These are phyloP conservation scores for Suillus clintonianus DNA, from an alignment of 768 basidiomycete genomes.

Conservation along the genomic window DNA sequence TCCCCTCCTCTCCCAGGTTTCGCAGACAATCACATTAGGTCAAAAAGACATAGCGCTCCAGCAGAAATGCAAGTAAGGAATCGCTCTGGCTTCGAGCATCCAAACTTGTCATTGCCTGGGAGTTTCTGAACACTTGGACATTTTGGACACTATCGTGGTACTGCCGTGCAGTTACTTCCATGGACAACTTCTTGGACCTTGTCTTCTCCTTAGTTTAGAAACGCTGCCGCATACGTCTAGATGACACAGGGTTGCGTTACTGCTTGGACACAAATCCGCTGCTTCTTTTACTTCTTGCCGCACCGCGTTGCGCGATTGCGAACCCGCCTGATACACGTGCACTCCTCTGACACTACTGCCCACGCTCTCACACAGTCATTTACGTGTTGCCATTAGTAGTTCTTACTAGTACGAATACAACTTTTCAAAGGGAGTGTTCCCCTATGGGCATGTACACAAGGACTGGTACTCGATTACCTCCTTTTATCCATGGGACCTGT, in stretches of 20 bases:
- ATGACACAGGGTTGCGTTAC: not conserved
- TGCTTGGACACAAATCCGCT: not conserved
- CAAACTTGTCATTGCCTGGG: conserved; percentile 57
- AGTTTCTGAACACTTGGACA: conserved; percentile 46
- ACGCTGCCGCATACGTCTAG: conserved; percentile 1
- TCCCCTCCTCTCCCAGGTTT: conserved; percentile 26
- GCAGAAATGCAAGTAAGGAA: conserved; percentile 54
- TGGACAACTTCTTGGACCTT: not conserved
- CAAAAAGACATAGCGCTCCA: conserved; percentile 63
- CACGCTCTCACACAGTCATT: not conserved
- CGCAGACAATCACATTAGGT: conserved; percentile 33
- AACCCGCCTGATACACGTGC: not conserved
- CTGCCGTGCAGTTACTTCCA: not conserved
- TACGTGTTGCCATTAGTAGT: not conserved
- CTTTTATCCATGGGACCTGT: not conserved
- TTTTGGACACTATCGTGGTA: not conserved
- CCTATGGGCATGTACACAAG: not conserved
- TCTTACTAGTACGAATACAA: conserved; percentile 1
- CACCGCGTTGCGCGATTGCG: not conserved
- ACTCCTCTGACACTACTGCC: not conserved
- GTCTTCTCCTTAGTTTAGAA: not conserved
- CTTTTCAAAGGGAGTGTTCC: not conserved
- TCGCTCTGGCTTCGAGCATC: conserved; percentile 60
- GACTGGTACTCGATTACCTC: not conserved
- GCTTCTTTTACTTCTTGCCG: not conserved